Evolutionary conservation across 1,139 yeast species (phyloP).

Genomic region (Saccharomyces hybrid): DNA sequence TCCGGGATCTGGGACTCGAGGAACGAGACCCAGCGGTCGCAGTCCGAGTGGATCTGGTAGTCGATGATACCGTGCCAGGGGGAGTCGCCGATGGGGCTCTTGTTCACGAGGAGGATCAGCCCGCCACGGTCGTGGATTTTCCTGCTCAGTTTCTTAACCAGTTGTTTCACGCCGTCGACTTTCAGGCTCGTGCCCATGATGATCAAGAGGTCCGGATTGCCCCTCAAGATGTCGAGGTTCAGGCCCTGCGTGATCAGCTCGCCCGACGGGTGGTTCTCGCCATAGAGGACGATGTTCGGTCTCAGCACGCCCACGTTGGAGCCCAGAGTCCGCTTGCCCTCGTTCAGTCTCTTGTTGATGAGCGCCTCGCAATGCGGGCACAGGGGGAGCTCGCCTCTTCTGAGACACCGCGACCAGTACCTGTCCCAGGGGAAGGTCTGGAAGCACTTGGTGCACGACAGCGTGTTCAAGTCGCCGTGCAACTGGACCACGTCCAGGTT

Average conservation of each 20-base stretch:
- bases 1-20: conserved; percentile 26
- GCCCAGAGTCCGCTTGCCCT: conserved; percentile 61
- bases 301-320: conserved; percentile 69
- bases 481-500: conserved; percentile 72
- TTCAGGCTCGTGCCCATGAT: conserved; percentile 83
- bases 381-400: conserved; percentile 37
- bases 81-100: conserved; percentile 41
- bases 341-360: conserved; percentile 37
- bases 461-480: conserved; percentile 77
- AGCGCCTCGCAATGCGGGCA: conserved; percentile 48
- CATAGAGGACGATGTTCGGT: conserved; percentile 78
- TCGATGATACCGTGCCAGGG: conserved; percentile 53
- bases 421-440: conserved; percentile 53
- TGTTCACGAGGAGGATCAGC: conserved; percentile 45
- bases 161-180: conserved; percentile 75
- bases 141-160: conserved; percentile 61
- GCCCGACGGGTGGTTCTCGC: conserved; percentile 80
- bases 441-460: conserved; percentile 67
- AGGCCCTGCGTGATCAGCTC: conserved; percentile 70
- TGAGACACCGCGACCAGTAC: conserved; percentile 38
- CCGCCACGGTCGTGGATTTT: conserved; percentile 61
- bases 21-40: conserved; percentile 64
- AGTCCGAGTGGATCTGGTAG: conserved; percentile 58
- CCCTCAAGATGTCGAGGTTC: conserved; percentile 49
- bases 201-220: conserved; percentile 64